Evolutionary conservation across 2,329 filamentous ascomycete species (phyloP), one percentile per base, ranked within the genome.

Genomic region (Hortaea sp.): DNA sequence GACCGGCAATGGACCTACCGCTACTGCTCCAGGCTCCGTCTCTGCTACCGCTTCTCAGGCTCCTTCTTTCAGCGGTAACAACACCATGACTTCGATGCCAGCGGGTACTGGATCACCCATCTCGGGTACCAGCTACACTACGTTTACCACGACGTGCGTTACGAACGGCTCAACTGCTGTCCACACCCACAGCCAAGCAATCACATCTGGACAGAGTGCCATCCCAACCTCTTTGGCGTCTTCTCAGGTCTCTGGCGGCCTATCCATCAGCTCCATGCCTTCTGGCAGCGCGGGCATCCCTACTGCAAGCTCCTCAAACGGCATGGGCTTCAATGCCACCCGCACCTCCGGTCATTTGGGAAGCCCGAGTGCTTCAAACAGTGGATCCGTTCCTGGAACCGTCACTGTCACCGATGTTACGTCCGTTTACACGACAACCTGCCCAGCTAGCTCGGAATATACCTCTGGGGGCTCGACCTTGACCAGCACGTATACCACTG

Each of bases 361-460:
- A 20, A 4, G 20, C 20, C 20, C 20, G 20, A 20, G 20, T 20
- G 20, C 20, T 20, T 20, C 20, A 4, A 20, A 20, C 20, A 20
- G 20, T 20, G 20, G 20, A 20, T 20, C 20, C 20, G 20, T 20
- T 4, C 20, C 20, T 20, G 20, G 20, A 4, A 20, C 20, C 4
- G 20, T 20, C 7, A 44, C 39, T 6, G 48, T 50, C 41, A 50
- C 48, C 35, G 41, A 46, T 29, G 39, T 39, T 6, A 42, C 43
- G 5, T 41, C 39, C 5, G 38, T 53, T 6, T 53, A 51, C 41
- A 49, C 47, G 12, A 53, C 51, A 9, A 47, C 45, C 37, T 53
- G 47, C 46, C 46, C 49, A 4, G 48, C 37, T 29, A 45, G 35
- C 5, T n/a, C 39, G n/a, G 41, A 29, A 9, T 37, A 31, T 13